Evolutionary conservation across 1,139 yeast species (phyloP), one percentile per base, ranked within the genome.

Genomic region (Sugiyamaella paludigena): DNA sequence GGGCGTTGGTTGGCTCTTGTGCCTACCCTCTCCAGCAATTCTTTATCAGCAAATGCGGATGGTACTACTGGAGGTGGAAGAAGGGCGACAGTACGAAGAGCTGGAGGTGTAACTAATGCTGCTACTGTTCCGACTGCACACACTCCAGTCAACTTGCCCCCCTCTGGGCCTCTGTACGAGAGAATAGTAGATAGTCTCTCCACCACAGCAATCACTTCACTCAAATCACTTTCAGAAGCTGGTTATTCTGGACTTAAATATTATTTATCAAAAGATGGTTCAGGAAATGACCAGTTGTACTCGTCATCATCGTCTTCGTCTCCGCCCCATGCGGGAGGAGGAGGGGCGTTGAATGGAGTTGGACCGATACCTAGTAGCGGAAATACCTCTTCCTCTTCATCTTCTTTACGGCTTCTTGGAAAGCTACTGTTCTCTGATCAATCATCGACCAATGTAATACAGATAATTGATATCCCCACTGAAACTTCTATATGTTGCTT

Each of bases 401-500:
- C 35, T 7, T 38, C 45, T 15, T 28, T 35, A 34, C 41, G 35
- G 38, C 40, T 29, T 8, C 44, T 41, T n/a, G 35, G 44, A n/a
- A 43, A 40, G 38, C 34, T 39, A 9, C 40, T 36, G 33, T 46
- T 40, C 36, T 35, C 42, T 24, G 47, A 47, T 24, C 37, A 32
- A 15, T 27, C 38, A 8, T 31, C 38, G 11, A 32, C 39, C 28
- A 39, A 30, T 15, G 40, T 52, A 8, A 49, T 63, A 7, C 62
- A 73, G 50, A 64, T 80, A 11, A 58, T 80, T 33, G 84, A 81
- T 55, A 63, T 83, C 38, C 58, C 67, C 4, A 72, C 74, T 28
- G 76, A 73, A 48, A 66, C 66, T 47, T 68, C 72, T 1, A 58
- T 82, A 54, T 78, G 79, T n/a, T 66, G 74, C 11, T 81, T 83